These are phyloP conservation scores for Ogataea naganishii DNA, from an alignment of 805 yeast species.

Conservation along the genomic window DNA sequence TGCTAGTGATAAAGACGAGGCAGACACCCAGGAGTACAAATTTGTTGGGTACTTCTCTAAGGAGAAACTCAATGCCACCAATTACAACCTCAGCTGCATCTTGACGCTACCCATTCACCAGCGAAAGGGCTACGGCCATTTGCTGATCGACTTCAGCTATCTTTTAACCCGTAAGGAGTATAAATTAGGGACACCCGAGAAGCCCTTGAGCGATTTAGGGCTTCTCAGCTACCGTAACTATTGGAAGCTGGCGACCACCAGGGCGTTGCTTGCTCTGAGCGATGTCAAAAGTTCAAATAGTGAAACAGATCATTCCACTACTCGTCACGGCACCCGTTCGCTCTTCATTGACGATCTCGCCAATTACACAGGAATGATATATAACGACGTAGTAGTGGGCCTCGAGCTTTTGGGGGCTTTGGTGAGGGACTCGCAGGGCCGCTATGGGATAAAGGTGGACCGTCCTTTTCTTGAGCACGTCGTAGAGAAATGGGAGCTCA, in stretches of 20 bases:
- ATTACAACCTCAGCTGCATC: constrained; percentile 84
- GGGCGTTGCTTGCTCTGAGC: too few species aligned
- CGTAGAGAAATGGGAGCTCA: constrained; percentile 43
- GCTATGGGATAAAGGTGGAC: constrained; percentile 48
- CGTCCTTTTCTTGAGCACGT: constrained; percentile 30
- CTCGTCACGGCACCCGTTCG: too few species aligned
- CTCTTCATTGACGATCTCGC: constrained; percentile 56
- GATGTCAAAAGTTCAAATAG: too few species aligned
- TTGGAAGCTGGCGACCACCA: constrained; percentile 68
- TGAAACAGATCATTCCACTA: too few species aligned
- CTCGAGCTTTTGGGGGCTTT: constrained; percentile 69
- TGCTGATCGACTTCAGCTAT: constrained; percentile 85
- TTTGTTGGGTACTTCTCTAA: constrained; percentile 94
- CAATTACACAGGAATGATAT: constrained; percentile 72
- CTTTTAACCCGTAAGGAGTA: constrained; percentile 65
- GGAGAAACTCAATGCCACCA: constrained; percentile 66
- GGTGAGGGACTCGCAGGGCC: constrained; percentile 32
- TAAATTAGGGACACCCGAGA: constrained; percentile 88
- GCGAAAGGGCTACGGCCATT: constrained; percentile 80
- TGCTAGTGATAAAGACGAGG: constrained; percentile 8
- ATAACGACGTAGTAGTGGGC: constrained; percentile 81
- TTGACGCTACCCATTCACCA: constrained; percentile 84
- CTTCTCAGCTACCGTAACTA: constrained; percentile 76
- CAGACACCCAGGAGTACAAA: constrained; percentile 38
- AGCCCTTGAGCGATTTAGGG: constrained; percentile 85